These are phyloP conservation scores for Oidium heveae DNA, from an alignment of 2,329 filamentous ascomycete genomes.

Conservation along the genomic window DNA sequence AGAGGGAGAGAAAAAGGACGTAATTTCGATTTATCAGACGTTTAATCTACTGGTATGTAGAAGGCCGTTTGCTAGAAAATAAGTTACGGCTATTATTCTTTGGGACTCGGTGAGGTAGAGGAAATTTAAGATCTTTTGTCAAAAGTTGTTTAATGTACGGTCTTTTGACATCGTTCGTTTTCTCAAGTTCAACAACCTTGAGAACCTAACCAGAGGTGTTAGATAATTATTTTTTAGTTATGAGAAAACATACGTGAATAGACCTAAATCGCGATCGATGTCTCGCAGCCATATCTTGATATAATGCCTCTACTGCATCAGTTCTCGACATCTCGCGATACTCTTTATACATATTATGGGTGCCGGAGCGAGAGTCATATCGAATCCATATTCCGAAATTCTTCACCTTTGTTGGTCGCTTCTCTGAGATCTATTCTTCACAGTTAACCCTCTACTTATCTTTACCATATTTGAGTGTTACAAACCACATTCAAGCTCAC, in stretches of 20 bases:
- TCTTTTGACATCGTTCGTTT: constrained; percentile 73
- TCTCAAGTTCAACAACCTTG: constrained; percentile 2
- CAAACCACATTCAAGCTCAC: constrained; percentile 87
- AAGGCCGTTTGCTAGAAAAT: constrained; percentile 78
- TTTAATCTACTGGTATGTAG: constrained; percentile 37
- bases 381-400: constrained; percentile 99
- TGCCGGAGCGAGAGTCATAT: constrained; percentile 98
- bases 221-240: background rate
- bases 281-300: constrained; percentile 98
- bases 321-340: constrained; percentile 96
- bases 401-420: constrained; percentile 98
- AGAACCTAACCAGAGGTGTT: constrained; percentile 4
- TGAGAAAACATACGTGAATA: constrained; percentile 57
- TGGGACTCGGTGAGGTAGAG: constrained; percentile 84
- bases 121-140: constrained; percentile 89
- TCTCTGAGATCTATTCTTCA: constrained; percentile 62
- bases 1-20: no score
- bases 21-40: no score
- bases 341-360: constrained; percentile 99
- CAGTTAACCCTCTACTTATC: constrained; percentile 2
- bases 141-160: constrained; percentile 99
- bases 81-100: constrained; percentile 69
- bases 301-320: constrained; percentile 86
- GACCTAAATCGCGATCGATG: constrained; percentile 96
- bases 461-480: constrained; percentile 9